Evolutionary conservation across 371 early-diverging fungal species (phyloP), one percentile per base, ranked within the genome.

Genomic region (Mucor indicus): DNA sequence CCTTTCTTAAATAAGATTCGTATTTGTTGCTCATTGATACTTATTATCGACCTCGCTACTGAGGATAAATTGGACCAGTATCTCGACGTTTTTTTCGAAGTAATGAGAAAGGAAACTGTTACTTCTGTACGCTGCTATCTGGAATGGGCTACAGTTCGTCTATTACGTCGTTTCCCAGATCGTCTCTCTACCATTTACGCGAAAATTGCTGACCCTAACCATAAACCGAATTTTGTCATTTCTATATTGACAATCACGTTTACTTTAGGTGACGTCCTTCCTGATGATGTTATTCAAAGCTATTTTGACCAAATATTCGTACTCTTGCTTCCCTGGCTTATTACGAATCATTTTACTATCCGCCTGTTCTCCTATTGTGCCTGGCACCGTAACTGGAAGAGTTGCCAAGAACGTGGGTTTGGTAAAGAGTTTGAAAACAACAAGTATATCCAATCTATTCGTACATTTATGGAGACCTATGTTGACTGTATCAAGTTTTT

Each of bases 121-220:
- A 53, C 65, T 0, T 78, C 81, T 7, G 72, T 75, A 2, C 74
- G 81, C 4, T 65, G 64, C 24, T 81, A 78, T 48, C 55, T 74
- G 19, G 84, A 81, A 53, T 75, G 75, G 75, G 38, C 66, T 13
- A 48, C 64, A 38, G 48, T 64, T 15, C 52, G 59, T 17, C 30
- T 75, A 3, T 42, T 67, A 6, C 24, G 30, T 37, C 41, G 35
- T 12, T 75, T 64, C 51, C 75, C 69, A 21, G 48, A 47, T 6
- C 58, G 51, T 21, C 29, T 75, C n/a, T 3, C 50, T 25, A 13
- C 44, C 9, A 35, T 68, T 5, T 71, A 68, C 39, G 30, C 38
- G 7, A 35, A 45, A 21, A 29, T 72, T 27, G 60, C 61, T 12
- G 46, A 67, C 16, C 55, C 72, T 4, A 70, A 65, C 20, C 48